Conservation (phyloP, 768 basidiomycete genomes). For the Podaxis sp. region DNA sequence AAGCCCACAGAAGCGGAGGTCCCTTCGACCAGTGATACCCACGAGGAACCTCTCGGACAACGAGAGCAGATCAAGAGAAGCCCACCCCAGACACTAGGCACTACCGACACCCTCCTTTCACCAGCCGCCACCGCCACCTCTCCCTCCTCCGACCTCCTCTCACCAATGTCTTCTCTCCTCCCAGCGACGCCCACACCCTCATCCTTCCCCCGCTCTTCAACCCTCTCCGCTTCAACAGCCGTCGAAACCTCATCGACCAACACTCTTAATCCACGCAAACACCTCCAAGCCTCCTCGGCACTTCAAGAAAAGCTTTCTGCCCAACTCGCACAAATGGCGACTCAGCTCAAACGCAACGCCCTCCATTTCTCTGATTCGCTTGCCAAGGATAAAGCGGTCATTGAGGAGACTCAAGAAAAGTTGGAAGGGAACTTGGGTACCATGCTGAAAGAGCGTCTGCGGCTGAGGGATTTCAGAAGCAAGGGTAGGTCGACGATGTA, state of each 20-base stretch:
- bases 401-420: conserved; percentile 68
- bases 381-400: conserved; percentile 69
- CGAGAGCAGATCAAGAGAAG: conserved; percentile 12
- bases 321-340: conserved; percentile 83
- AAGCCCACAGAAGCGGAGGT: conserved; percentile 16
- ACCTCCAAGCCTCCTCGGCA: conserved; percentile 50
- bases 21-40: conserved; percentile 17
- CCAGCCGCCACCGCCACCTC: conserved; percentile 12
- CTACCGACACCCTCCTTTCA: conserved; percentile 14
- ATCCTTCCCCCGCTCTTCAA: conserved; percentile 16
- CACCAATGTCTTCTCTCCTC: conserved; percentile 9
- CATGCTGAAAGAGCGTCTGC: conserved; percentile 64
- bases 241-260: conserved; percentile 32
- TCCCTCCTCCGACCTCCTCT: background rate
- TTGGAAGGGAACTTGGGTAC: conserved; percentile 70
- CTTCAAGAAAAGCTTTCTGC: conserved; percentile 74
- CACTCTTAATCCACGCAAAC: conserved; percentile 7
- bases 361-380: conserved; percentile 74
- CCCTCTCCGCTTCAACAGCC: conserved; percentile 28
- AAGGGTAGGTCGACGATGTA: conserved; percentile 76
- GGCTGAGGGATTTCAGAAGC: conserved; percentile 59
- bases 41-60: conserved; percentile 5
- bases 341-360: conserved; percentile 83
- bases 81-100: background rate
- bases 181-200: conserved; percentile 12